Conservation (phyloP, 176 grass and related monocot species). For the Olyra latifolia region DNA sequence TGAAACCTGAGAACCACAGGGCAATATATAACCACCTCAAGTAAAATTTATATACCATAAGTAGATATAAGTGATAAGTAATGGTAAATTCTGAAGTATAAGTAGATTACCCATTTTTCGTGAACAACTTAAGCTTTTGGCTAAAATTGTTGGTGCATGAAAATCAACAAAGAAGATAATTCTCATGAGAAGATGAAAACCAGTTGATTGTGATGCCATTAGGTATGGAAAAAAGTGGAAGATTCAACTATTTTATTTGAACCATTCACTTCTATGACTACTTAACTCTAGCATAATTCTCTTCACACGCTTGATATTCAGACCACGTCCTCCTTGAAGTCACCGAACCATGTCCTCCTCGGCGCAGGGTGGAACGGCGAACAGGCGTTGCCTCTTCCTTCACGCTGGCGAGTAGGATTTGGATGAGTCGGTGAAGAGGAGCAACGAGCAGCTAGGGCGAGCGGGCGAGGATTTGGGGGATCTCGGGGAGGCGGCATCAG, state of each 20-base stretch:
- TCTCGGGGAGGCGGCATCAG: too few relatives aligned
- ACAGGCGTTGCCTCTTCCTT: too few relatives aligned
- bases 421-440: too few relatives aligned
- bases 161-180: not conserved
- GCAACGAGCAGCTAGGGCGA: too few relatives aligned
- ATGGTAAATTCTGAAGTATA: too few relatives aligned
- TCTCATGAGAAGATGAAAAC: not conserved
- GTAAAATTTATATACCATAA: not conserved
- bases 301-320: not conserved
- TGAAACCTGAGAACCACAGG: not conserved
- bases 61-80: not conserved
- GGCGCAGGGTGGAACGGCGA: too few relatives aligned
- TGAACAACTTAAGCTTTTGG: not conserved
- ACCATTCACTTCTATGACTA: not conserved
- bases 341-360: too few relatives aligned
- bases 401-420: too few relatives aligned
- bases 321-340: too few relatives aligned
- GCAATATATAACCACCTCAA: not conserved
- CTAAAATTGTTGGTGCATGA: not conserved
- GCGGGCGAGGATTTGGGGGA: too few relatives aligned
- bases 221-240: not conserved
- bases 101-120: not conserved
- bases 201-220: not conserved
- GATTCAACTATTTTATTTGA: not conserved
- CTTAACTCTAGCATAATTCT: not conserved